phyloP scores from a whole-genome alignment of 345 rosid species.

The Lepidium aucheri region DNA sequence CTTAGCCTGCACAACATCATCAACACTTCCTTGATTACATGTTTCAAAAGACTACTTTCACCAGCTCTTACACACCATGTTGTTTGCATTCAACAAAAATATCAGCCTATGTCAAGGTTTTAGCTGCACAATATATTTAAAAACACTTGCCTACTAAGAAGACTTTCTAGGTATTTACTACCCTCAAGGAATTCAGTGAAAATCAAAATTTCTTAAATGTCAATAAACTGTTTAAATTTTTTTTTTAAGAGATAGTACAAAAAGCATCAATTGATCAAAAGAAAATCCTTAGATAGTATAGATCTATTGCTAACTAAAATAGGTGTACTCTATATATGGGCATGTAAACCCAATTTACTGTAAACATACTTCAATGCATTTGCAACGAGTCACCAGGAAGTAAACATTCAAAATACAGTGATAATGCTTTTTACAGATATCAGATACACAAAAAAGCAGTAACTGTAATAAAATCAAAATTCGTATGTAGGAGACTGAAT shows the following conservation, averaged over 20 bases:
- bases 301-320: neutral
- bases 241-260: neutral
- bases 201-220: neutral
- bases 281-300: neutral
- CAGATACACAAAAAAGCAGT: neutral
- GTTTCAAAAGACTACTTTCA: neutral
- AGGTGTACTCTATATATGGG: no score
- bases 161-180: neutral
- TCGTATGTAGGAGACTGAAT: slow-evolving; percentile 1
- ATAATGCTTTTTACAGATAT: neutral
- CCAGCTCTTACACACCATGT: neutral
- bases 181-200: neutral
- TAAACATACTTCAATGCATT: neutral
- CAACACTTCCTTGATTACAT: slow-evolving; percentile 3
- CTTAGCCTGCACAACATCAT: slow-evolving; percentile 49
- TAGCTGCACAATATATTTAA: neutral
- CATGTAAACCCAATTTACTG: no score
- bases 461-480: neutral
- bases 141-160: neutral
- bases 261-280: neutral
- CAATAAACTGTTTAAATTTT: neutral
- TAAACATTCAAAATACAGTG: neutral
- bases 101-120: neutral
- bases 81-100: neutral
- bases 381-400: neutral